Percentiles rank a stretch among this genome's conserved stretches.
These are phyloP conservation scores for Lipomyces anomalus DNA, from an alignment of 805 yeast genomes.

Conservation along the genomic window DNA sequence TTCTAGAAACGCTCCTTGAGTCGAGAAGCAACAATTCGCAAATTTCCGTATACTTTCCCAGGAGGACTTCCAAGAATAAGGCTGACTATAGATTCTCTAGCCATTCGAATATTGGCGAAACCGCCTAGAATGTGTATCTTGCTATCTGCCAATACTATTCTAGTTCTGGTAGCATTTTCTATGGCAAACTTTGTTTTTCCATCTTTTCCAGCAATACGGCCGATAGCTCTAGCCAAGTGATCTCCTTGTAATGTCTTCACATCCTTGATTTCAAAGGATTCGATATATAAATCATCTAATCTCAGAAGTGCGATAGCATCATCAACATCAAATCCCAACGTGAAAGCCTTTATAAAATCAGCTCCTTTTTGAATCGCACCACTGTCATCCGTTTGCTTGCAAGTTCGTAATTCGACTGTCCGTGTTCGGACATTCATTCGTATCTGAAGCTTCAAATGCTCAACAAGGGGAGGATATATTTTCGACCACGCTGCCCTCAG, in stretches of 20 bases:
- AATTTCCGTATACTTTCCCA: constrained; percentile 94
- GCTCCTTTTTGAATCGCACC: constrained; percentile 98
- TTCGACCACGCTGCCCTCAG: constrained; percentile 86
- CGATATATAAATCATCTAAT: constrained; percentile 92
- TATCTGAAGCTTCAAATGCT: constrained; percentile 89
- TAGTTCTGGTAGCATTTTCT: constrained; percentile 96
- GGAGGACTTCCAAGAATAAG: constrained; percentile 97
- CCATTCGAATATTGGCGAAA: constrained; percentile 93
- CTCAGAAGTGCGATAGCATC: constrained; percentile 93
- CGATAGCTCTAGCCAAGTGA: constrained; percentile 96
- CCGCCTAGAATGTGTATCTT: constrained; percentile 97
- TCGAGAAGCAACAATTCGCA: constrained; percentile 94
- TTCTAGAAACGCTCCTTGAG: constrained; percentile 85
- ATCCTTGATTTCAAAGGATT: constrained; percentile 94
- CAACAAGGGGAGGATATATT: constrained; percentile 92
- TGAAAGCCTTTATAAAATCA: constrained; percentile 91
- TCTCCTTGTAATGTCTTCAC: constrained; percentile 94
- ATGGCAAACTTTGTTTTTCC: constrained; percentile 98
- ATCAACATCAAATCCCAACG: constrained; percentile 93
- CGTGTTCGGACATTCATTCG: constrained; percentile 88
- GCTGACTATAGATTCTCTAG: constrained; percentile 94
- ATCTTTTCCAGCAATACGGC: constrained; percentile 99
- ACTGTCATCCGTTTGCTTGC: constrained; percentile 76
- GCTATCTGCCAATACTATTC: constrained; percentile 94
- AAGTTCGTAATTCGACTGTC: constrained; percentile 82